Evolutionary conservation across 129 eudicot species (phyloP).

Genomic region (Lactuca sativa): DNA sequence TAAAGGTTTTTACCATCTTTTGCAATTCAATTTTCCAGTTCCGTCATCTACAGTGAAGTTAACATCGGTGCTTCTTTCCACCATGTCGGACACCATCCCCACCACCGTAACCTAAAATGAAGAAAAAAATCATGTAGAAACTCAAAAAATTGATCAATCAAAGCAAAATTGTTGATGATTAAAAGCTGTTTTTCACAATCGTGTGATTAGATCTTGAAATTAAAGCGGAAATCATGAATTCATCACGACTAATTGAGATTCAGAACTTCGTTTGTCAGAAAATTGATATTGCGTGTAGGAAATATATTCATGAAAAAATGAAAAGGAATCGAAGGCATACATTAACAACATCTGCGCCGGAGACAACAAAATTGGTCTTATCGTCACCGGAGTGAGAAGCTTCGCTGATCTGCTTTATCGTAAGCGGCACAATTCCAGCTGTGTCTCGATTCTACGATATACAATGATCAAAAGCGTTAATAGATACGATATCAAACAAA

Average conservation of each 20-base stretch:
- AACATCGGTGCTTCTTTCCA: constrained; percentile 73
- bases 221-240: background rate
- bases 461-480: background rate
- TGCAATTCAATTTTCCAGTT: constrained; percentile 73
- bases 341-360: constrained; percentile 71
- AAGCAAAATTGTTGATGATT: background rate
- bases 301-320: background rate
- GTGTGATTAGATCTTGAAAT: background rate
- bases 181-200: background rate
- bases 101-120: constrained; percentile 68
- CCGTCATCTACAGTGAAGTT: constrained; percentile 83
- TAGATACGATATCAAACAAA: background rate
- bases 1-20: constrained; percentile 53
- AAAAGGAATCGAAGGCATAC: constrained; percentile 27
- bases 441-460: constrained; percentile 64
- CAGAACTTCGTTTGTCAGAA: background rate
- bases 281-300: background rate
- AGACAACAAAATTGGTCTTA: constrained; percentile 56
- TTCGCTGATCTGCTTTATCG: constrained; percentile 82
- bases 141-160: background rate
- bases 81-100: constrained; percentile 60
- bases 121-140: background rate
- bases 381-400: constrained; percentile 85
- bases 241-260: background rate
- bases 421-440: constrained; percentile 56